Percentiles rank a stretch among this genome's conserved stretches.
Conservation (phyloP, 148 eudicot species). For the Polygonum maritimum region DNA sequence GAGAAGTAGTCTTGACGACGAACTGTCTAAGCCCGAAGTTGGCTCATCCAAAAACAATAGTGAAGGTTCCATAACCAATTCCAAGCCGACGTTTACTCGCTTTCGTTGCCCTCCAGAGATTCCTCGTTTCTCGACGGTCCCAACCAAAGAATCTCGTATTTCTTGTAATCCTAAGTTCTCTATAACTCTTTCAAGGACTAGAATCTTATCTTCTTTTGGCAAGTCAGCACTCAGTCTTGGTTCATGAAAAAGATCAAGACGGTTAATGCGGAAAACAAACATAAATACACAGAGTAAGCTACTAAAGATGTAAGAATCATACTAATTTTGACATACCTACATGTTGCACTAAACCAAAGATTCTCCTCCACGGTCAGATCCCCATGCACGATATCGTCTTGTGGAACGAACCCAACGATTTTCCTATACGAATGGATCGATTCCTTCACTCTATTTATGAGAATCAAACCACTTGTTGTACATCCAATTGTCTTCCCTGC, state of each 20-base stretch:
- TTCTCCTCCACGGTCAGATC: slow-evolving; percentile 15
- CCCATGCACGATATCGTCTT: slow-evolving; percentile 12
- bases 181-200: slow-evolving; percentile 19
- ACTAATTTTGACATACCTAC: slow-evolving; percentile 24
- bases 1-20: slow-evolving; percentile 15
- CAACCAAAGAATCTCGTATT: slow-evolving; percentile 17
- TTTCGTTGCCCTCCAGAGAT: slow-evolving; percentile 22
- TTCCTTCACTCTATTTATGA: slow-evolving; percentile 25
- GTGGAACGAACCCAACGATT: slow-evolving; percentile 22
- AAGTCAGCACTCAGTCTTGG: slow-evolving; percentile 13
- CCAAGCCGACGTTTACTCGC: slow-evolving; percentile 19
- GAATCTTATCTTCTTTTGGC: slow-evolving; percentile 11
- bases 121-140: slow-evolving; percentile 22
- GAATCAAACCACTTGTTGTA: slow-evolving; percentile 25
- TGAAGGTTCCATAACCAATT: slow-evolving; percentile 22
- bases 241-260: neutral
- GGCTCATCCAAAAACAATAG: slow-evolving; percentile 21
- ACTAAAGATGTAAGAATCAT: neutral
- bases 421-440: slow-evolving; percentile 35
- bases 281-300: neutral
- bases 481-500: slow-evolving; percentile 39
- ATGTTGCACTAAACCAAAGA: slow-evolving; percentile 43
- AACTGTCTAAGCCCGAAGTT: slow-evolving; percentile 19
- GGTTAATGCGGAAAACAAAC: neutral
- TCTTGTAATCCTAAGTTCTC: slow-evolving; percentile 19